Conservation (phyloP, 2,329 filamentous ascomycete genomes). For the Remersonia thermophila region DNA sequence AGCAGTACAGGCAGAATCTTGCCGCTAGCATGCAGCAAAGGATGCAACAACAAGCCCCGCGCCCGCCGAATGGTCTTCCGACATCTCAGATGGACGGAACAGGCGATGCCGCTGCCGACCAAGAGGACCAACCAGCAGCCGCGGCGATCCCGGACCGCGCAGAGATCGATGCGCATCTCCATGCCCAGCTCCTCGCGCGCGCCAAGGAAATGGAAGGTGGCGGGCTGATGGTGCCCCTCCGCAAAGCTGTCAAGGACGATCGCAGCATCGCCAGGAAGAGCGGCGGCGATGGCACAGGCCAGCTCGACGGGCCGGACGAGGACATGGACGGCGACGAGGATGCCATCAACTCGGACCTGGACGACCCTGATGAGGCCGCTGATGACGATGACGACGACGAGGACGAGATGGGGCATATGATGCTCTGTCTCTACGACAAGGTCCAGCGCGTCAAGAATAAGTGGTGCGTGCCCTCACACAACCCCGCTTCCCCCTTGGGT, state of each 20-base stretch:
- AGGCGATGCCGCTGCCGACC: conserved; percentile 47
- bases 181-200: conserved; percentile 51
- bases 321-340: conserved; percentile 65
- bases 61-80: conserved; percentile 29
- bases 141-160: conserved; percentile 42
- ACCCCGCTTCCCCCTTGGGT: too few relatives aligned
- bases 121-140: conserved; percentile 43
- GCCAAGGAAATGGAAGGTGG: conserved; percentile 61
- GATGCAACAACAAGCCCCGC: conserved; percentile 21
- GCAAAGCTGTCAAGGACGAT: conserved; percentile 35
- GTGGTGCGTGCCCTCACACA: too few relatives aligned
- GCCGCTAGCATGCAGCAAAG: conserved; percentile 24
- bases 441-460: conserved; percentile 99
- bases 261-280: conserved; percentile 17
- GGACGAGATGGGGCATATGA: conserved; percentile 73
- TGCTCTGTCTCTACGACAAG: conserved; percentile 99
- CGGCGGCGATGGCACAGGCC: conserved; percentile 21
- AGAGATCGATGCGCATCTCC: conserved; percentile 58
- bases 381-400: conserved; percentile 81
- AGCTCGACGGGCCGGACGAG: conserved; percentile 51
- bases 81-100: conserved; percentile 65
- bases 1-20: conserved; percentile 25
- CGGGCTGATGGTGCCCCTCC: conserved; percentile 61
- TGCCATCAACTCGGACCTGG: conserved; percentile 95
- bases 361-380: conserved; percentile 79